Evolutionary conservation across 352 stramenopile species (phyloP).

Genomic region (Elongisporangium senticosum): DNA sequence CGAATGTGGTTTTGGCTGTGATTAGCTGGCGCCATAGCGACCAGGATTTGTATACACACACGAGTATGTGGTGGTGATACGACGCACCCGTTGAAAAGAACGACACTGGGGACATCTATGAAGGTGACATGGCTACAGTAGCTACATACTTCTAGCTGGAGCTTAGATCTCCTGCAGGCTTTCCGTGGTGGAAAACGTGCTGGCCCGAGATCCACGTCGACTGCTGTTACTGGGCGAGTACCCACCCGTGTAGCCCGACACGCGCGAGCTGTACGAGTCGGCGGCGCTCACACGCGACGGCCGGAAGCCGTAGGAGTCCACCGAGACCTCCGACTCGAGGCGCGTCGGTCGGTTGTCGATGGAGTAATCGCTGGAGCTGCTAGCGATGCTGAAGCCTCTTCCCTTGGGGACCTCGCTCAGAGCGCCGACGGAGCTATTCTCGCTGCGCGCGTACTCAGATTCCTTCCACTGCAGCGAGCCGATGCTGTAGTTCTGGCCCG

Average conservation of each 20-base stretch:
- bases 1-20: background rate
- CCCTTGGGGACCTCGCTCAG: conserved; percentile 8
- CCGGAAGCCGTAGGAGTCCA: conserved; percentile 67
- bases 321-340: conserved; percentile 54
- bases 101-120: conserved; percentile 5
- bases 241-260: conserved; percentile 56
- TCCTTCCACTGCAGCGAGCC: conserved; percentile 40
- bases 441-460: conserved; percentile 24
- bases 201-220: conserved; percentile 4
- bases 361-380: conserved; percentile 32
- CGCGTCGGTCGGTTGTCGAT: conserved; percentile 36
- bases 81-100: conserved; percentile 20
- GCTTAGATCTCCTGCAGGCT: background rate
- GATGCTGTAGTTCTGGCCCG: conserved; percentile 36
- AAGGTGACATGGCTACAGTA: background rate
- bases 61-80: conserved; percentile 2
- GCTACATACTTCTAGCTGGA: background rate
- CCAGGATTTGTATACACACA: conserved; percentile 1
- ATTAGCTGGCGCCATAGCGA: background rate
- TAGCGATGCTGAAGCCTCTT: conserved; percentile 38
- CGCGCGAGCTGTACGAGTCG: conserved; percentile 65
- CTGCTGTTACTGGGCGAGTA: conserved; percentile 56
- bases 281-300: conserved; percentile 35
- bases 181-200: conserved; percentile 12
- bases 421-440: conserved; percentile 10